A percentile compares a stretch with the other conserved stretches of the same genome.
Conservation (phyloP, 805 yeast genomes). For the Priceomyces haplophilus region DNA sequence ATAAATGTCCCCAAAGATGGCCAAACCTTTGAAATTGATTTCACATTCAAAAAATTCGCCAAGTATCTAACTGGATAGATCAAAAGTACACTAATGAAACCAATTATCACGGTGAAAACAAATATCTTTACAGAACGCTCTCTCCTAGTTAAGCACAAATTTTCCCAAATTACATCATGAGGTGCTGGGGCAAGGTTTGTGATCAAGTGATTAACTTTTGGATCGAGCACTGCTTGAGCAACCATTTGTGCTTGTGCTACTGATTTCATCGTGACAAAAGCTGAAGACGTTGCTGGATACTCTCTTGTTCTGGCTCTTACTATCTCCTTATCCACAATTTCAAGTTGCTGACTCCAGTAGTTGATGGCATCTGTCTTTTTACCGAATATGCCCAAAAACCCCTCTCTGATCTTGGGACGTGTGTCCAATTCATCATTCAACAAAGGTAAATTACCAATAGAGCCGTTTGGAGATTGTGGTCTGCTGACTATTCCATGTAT, state of each 20-base stretch:
- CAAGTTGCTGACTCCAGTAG: constrained; percentile 65
- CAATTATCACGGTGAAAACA: constrained; percentile 62
- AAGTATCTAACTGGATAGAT: constrained; percentile 81
- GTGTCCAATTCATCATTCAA: constrained; percentile 25
- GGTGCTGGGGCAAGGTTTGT: constrained; percentile 93
- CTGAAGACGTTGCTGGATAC: constrained; percentile 82
- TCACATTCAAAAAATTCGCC: constrained; percentile 76
- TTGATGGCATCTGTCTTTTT: constrained; percentile 77
- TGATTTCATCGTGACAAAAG: constrained; percentile 91
- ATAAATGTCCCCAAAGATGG: constrained; percentile 75
- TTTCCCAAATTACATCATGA: constrained; percentile 90
- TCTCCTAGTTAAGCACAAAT: constrained; percentile 72
- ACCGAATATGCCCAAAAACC: constrained; percentile 64
- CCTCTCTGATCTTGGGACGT: constrained; percentile 64
- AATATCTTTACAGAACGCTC: constrained; percentile 67
- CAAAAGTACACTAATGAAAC: constrained; percentile 66
- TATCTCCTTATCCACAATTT: constrained; percentile 69
- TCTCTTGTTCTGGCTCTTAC: constrained; percentile 59
- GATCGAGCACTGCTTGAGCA: constrained; percentile 92
- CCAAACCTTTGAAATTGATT: constrained; percentile 76
- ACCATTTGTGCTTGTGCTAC: constrained; percentile 96
- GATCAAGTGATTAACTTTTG: constrained; percentile 77
- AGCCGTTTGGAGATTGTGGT: constrained; percentile 7
- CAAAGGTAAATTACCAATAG: constrained; percentile 18
- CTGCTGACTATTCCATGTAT: background rate